Base-by-base conservation (phyloP, 768 basidiomycete genomes). In the Kwoniella botswanensis region DNA sequence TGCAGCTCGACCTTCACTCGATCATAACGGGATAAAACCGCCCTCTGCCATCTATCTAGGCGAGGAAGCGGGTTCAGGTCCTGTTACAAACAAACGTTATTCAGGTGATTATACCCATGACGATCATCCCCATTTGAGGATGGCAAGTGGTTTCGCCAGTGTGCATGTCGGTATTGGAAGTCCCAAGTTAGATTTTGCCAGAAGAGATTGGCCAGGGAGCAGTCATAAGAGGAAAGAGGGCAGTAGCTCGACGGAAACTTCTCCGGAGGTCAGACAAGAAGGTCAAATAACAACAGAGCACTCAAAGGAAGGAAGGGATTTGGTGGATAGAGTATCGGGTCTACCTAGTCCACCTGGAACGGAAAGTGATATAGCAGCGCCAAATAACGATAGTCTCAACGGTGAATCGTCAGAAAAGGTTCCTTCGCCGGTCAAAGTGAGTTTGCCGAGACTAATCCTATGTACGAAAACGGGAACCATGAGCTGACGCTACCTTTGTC, bases 281-380 rank as follows among this genome's bases (percentile, higher is more conserved):
- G 60, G 17, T n/a, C 50, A 41, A 53, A 42, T 21, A 18, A 41
- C 50, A 54, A 44, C n/a, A 41, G 54, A 24, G 17, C 46, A 57
- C 10, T 21, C 53, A 53, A 57, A 13, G 58, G 62, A 42, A 50
- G 59, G 58, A 63, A 70, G 67, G 22, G 63, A 55, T 2, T n/a
- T 76, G 35, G 73, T 79, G 26, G 75, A 79, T 67, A 59, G 54
- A 26, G 55, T 68, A 4, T 73, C 71, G 10, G 77, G 77, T 4
- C 52, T 79, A 44, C 77, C 77, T 17, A 76, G 75, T 75, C 77
- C 77, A 6, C 77, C 77, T 52, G 71, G 75, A n/a, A 79, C 75
- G 22, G 73, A 79, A 50, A 76, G 75, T 54, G 77, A 76, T 57
- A 68, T 75, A 2, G 72, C 62, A 13, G 41, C 68, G 10, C 61